Percentiles rank a stretch among this genome's conserved stretches.
These are phyloP conservation scores for Psilocybe subaeruginosa DNA, from an alignment of 768 basidiomycete genomes.

Conservation along the genomic window DNA sequence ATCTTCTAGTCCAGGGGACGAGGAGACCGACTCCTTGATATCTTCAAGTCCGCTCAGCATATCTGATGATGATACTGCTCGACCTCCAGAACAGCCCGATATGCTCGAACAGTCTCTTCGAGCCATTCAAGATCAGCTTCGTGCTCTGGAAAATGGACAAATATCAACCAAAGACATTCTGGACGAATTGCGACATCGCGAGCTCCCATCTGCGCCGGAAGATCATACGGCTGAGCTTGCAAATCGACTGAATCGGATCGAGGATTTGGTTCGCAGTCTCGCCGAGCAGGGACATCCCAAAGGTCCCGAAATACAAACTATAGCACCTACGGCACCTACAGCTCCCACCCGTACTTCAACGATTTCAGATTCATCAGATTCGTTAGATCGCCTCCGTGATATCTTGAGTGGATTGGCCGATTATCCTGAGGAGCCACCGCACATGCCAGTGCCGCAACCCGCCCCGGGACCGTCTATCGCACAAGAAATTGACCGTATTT, in stretches of 20 bases:
- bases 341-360: slow-evolving; percentile 27
- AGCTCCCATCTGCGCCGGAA: slow-evolving; percentile 32
- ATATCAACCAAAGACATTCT: slow-evolving; percentile 58
- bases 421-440: slow-evolving; percentile 21
- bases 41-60: slow-evolving; percentile 19
- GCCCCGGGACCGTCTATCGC: slow-evolving; percentile 56
- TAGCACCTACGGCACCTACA: slow-evolving; percentile 16
- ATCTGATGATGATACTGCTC: slow-evolving; percentile 35
- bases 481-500: slow-evolving; percentile 61
- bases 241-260: slow-evolving; percentile 47
- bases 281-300: slow-evolving; percentile 35
- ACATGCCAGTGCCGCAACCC: slow-evolving; percentile 49
- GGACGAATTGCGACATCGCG: slow-evolving; percentile 59
- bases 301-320: slow-evolving; percentile 22
- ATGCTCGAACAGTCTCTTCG: slow-evolving; percentile 47
- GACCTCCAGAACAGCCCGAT: slow-evolving; percentile 37
- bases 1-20: slow-evolving; percentile 14
- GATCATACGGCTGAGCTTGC: slow-evolving; percentile 42
- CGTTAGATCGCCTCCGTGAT: slow-evolving; percentile 30
- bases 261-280: slow-evolving; percentile 45
- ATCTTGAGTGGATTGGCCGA: slow-evolving; percentile 26
- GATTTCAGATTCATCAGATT: slow-evolving; percentile 30
- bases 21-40: slow-evolving; percentile 16
- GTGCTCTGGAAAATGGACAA: slow-evolving; percentile 67
- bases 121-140: slow-evolving; percentile 60